Conservation (phyloP, 1,139 yeast species). For the Suhomyces chickasaworum region DNA sequence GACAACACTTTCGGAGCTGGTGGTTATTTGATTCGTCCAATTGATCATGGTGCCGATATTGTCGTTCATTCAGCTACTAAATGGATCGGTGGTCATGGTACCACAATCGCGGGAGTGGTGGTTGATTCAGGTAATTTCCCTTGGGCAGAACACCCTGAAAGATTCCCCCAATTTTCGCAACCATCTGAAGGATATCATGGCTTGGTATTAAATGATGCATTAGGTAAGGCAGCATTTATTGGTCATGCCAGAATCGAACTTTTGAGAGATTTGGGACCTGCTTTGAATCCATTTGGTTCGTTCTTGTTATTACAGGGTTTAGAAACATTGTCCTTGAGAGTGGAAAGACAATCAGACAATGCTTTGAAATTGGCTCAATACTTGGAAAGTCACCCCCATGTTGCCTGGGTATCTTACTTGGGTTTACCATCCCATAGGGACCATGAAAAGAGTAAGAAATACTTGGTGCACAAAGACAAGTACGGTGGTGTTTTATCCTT, state of each 20-base stretch:
- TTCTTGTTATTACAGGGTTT: constrained; percentile 88
- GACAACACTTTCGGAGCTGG: constrained; percentile 99
- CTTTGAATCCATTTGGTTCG: constrained; percentile 84
- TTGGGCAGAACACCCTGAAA: constrained; percentile 82
- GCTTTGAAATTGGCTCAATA: constrained; percentile 79
- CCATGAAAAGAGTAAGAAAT: constrained; percentile 81
- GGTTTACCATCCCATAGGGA: constrained; percentile 84
- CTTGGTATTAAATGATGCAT: constrained; percentile 73
- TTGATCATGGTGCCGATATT: constrained; percentile 88
- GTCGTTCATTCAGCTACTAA: constrained; percentile 90
- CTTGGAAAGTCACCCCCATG: constrained; percentile 72
- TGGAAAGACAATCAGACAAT: constrained; percentile 86
- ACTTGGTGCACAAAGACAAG: constrained; percentile 61
- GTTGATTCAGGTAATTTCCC: constrained; percentile 92
- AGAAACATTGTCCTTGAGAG: constrained; percentile 90
- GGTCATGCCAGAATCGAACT: constrained; percentile 82
- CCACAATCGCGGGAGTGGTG: constrained; percentile 89
- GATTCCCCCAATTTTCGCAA: constrained; percentile 85
- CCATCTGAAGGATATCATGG: constrained; percentile 97
- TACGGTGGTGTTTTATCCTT: constrained; percentile 88
- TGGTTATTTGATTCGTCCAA: constrained; percentile 82
- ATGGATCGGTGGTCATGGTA: constrained; percentile 99
- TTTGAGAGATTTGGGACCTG: constrained; percentile 90
- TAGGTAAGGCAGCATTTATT: constrained; percentile 79
- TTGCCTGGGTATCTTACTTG: constrained; percentile 87